Conservation (phyloP, 176 grass and related monocot species). For the Aegilops tauschii region DNA sequence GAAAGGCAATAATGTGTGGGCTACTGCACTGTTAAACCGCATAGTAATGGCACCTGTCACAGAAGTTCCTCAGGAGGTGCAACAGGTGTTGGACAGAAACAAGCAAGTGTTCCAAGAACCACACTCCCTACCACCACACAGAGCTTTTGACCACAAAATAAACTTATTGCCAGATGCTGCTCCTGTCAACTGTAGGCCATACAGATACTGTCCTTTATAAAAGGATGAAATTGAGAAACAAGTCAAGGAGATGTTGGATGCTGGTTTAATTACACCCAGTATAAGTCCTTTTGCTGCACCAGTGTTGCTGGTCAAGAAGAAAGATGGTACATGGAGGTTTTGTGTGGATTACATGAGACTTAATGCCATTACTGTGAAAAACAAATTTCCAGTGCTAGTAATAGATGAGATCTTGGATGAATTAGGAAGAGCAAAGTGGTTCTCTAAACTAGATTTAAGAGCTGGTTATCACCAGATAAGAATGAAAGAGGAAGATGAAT, state of each 20-base stretch:
- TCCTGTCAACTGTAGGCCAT: not conserved
- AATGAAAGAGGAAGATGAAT: too few relatives aligned
- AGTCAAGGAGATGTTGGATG: not conserved
- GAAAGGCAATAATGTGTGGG: not conserved
- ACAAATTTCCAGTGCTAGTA: too few relatives aligned
- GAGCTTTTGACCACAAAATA: not conserved
- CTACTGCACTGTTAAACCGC: too few relatives aligned
- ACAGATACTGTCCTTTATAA: not conserved
- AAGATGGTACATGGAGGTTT: not conserved
- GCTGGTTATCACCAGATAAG: too few relatives aligned
- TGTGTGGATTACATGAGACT: not conserved
- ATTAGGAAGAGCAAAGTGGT: too few relatives aligned
- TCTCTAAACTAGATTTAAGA: too few relatives aligned
- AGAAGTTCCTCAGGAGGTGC: not conserved
- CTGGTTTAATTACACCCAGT: not conserved
- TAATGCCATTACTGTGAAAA: too few relatives aligned
- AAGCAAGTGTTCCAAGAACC: not conserved
- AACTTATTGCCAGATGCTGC: not conserved
- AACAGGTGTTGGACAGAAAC: not conserved
- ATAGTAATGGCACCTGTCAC: too few relatives aligned
- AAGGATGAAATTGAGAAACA: not conserved
- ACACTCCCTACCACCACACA: not conserved
- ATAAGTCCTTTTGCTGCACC: not conserved
- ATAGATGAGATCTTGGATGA: too few relatives aligned
- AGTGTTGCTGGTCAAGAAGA: not conserved